Evolutionary conservation across 2,329 filamentous ascomycete genomes (phyloP).

Genomic region (Chaetoscypha palmicola): DNA sequence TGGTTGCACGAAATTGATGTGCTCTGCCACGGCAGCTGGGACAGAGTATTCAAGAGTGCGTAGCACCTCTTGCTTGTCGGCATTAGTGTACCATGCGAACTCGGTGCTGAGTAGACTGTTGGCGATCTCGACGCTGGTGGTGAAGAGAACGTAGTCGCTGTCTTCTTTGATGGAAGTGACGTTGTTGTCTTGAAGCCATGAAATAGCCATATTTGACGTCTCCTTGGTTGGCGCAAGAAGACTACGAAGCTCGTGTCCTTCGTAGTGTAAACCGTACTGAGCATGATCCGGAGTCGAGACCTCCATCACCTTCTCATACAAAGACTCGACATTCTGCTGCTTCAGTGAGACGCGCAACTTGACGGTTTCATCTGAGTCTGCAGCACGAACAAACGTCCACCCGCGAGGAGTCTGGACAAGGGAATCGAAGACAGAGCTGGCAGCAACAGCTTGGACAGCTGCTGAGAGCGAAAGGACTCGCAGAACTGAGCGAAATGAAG

Average conservation of each 20-base stretch:
- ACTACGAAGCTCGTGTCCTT: slow-evolving; percentile 36
- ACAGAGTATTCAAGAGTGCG: slow-evolving; percentile 36
- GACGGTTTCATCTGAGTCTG: slow-evolving; percentile 11
- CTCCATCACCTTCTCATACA: slow-evolving; percentile 21
- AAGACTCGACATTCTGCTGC: slow-evolving; percentile 19
- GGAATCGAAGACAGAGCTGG: slow-evolving; percentile 16
- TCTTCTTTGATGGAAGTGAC: slow-evolving; percentile 33
- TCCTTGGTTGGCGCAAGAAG: slow-evolving; percentile 36
- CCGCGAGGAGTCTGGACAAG: slow-evolving; percentile 15
- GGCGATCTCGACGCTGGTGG: slow-evolving; percentile 29
- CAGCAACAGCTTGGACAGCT: slow-evolving; percentile 5
- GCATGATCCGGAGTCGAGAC: slow-evolving; percentile 40
- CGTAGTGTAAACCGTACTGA: slow-evolving; percentile 43
- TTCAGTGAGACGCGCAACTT: slow-evolving; percentile 19
- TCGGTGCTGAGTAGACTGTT: slow-evolving; percentile 34
- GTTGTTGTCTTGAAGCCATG: slow-evolving; percentile 36
- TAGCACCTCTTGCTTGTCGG: slow-evolving; percentile 28
- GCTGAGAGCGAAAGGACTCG: slow-evolving; percentile 13
- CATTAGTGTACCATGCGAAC: slow-evolving; percentile 34
- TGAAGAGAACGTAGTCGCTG: slow-evolving; percentile 26
- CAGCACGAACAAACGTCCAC: slow-evolving; percentile 16
- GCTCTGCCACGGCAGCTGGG: slow-evolving; percentile 29
- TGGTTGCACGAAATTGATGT: slow-evolving; percentile 36
- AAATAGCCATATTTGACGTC: slow-evolving; percentile 32
- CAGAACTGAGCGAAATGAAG: slow-evolving; percentile 7